Evolutionary conservation across 2,329 filamentous ascomycete genomes (phyloP).

Genomic region (Fusarium mangiferae): DNA sequence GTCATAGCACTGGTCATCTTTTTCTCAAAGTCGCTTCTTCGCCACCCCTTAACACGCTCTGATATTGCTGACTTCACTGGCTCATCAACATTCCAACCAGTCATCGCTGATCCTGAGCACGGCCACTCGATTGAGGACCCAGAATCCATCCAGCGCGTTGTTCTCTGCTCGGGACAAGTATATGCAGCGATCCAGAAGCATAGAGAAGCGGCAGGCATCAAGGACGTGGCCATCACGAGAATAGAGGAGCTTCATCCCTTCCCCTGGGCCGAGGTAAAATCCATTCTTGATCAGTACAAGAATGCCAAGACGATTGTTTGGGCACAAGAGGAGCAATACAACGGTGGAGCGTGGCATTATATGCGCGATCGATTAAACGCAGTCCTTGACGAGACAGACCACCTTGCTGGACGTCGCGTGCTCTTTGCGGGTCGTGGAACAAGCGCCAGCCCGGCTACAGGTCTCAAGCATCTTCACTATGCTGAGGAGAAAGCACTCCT

Average conservation of each 20-base stretch:
- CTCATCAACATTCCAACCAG: slow-evolving; percentile 90
- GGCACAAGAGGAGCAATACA: slow-evolving; percentile 43
- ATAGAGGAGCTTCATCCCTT: slow-evolving; percentile 42
- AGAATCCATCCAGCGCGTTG: slow-evolving; percentile 89
- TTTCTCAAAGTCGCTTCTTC: slow-evolving; percentile 96
- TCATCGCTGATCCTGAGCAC: slow-evolving; percentile 90
- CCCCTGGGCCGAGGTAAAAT: slow-evolving; percentile 36
- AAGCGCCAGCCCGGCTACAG: slow-evolving; percentile 29
- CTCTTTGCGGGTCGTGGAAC: slow-evolving; percentile 22
- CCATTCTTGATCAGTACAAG: slow-evolving; percentile 36
- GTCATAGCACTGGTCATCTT: slow-evolving; percentile 87
- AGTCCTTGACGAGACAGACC: slow-evolving; percentile 2
- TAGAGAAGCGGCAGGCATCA: background rate
- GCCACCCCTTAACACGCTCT: slow-evolving; percentile 90
- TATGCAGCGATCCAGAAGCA: slow-evolving; percentile 63
- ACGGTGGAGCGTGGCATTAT: slow-evolving; percentile 42
- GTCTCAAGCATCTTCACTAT: slow-evolving; percentile 24
- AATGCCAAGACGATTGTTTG: slow-evolving; percentile 37
- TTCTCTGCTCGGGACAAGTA: slow-evolving; percentile 94
- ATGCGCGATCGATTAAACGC: slow-evolving; percentile 37
- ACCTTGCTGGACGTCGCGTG: background rate
- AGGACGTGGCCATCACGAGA: background rate
- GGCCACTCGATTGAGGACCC: slow-evolving; percentile 77
- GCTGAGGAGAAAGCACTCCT: slow-evolving; percentile 20
- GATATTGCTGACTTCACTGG: slow-evolving; percentile 88